phyloP scores from a whole-genome alignment of 2,329 filamentous ascomycete species.

The Fusarium oligoseptatum region DNA sequence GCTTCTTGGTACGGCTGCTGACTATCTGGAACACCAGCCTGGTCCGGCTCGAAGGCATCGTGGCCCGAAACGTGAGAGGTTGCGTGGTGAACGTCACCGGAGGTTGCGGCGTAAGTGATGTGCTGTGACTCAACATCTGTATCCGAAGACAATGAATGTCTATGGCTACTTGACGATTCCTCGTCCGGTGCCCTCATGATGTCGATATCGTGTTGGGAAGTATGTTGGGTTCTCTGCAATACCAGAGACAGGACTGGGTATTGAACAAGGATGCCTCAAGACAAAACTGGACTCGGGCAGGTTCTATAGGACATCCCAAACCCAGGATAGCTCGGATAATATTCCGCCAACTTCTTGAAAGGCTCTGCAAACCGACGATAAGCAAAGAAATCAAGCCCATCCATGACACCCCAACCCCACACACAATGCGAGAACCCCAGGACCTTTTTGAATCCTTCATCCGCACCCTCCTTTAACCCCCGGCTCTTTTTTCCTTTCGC shows the following conservation, averaged over 20 bases:
- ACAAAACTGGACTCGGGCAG: neutral
- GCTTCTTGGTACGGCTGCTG: conserved; percentile 43
- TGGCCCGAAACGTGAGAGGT: conserved; percentile 49
- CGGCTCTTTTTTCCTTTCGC: neutral
- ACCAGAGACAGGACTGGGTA: neutral
- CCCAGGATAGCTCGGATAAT: neutral
- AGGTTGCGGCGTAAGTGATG: neutral
- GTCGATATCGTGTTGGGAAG: neutral
- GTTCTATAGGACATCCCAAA: neutral
- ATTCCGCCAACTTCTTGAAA: neutral
- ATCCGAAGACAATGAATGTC: conserved; percentile 11
- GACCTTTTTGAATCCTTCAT: conserved; percentile 8
- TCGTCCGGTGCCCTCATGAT: conserved; percentile 21
- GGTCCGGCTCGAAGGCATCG: conserved; percentile 44
- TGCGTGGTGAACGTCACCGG: conserved; percentile 38
- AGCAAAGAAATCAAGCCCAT: neutral
- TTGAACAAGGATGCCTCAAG: neutral
- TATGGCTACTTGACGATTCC: neutral
- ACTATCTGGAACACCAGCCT: conserved; percentile 6
- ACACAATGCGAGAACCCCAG: neutral
- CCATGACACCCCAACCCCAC: neutral
- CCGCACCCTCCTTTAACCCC: neutral
- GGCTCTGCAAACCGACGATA: neutral
- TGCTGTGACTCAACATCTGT: neutral
- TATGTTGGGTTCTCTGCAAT: neutral